Evolutionary conservation across 345 rosid species (phyloP).

Genomic region (Corymbia maculata): DNA sequence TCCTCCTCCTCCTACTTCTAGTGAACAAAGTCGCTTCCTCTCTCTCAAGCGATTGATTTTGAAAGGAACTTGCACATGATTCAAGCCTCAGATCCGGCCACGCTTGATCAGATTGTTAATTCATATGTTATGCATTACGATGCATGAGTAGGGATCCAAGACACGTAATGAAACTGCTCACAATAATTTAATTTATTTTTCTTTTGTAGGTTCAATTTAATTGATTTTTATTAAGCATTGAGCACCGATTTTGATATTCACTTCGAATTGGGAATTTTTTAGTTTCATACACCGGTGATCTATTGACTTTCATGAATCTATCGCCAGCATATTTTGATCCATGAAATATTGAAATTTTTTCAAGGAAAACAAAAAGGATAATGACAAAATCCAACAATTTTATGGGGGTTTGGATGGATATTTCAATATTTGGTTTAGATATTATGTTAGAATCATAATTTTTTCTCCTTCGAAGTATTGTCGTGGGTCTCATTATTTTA

Average conservation of each 20-base stretch:
- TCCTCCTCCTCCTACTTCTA: background rate
- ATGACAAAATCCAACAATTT: too few relatives aligned
- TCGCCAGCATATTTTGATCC: too few relatives aligned
- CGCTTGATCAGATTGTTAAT: background rate
- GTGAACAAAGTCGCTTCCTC: background rate
- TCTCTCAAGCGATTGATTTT: background rate
- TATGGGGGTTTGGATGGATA: too few relatives aligned
- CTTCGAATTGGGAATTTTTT: background rate
- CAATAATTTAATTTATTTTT: background rate
- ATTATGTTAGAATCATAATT: background rate
- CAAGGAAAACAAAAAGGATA: background rate
- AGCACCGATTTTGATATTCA: background rate
- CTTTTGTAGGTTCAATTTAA: background rate
- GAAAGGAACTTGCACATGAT: background rate
- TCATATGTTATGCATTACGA: background rate
- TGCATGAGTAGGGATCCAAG: background rate
- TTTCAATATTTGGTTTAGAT: background rate
- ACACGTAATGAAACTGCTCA: background rate
- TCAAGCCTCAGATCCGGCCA: background rate
- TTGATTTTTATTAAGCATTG: background rate
- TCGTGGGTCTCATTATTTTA: background rate
- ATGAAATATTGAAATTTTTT: background rate
- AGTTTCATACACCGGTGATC: background rate
- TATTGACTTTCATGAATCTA: too few relatives aligned
- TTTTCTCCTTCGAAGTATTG: background rate